A percentile compares a stretch with the other conserved stretches of the same genome.
Evolutionary conservation across 805 yeast species (phyloP).

Genomic region (Wickerhamomyces sydowiorum): DNA sequence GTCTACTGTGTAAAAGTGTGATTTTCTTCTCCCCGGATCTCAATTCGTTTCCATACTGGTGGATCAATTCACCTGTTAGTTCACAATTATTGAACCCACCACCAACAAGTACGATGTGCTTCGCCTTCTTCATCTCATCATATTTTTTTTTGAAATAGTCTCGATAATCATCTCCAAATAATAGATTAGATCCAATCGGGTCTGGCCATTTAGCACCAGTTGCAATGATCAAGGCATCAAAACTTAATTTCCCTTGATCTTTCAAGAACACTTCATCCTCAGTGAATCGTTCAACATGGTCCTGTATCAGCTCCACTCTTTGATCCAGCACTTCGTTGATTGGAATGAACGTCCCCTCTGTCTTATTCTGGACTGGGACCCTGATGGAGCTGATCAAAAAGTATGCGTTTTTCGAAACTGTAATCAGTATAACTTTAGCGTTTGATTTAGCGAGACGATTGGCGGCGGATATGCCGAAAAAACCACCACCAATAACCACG

Average conservation of each 20-base stretch:
- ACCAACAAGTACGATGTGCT: constrained; percentile 23
- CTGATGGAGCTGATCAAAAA: constrained; percentile 13
- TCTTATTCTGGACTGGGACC: constrained; percentile 13
- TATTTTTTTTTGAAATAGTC: constrained; percentile 10
- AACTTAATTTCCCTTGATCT: constrained; percentile 7
- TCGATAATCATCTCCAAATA: constrained; percentile 11
- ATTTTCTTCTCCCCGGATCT: constrained; percentile 15
- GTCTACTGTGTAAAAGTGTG: constrained; percentile 19
- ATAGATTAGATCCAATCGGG: constrained; percentile 17
- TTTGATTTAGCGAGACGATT: constrained; percentile 10
- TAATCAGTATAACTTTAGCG: constrained; percentile 11
- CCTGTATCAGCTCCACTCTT: constrained; percentile 17
- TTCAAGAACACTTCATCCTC: constrained; percentile 10
- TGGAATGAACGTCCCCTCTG: constrained; percentile 11
- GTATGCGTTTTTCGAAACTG: constrained; percentile 11
- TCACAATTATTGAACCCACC: constrained; percentile 26
- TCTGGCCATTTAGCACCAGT: constrained; percentile 26
- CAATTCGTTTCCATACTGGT: constrained; percentile 11
- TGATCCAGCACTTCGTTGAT: constrained; percentile 15
- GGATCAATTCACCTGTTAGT: constrained; percentile 23
- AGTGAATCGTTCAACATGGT: constrained; percentile 16
- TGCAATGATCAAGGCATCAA: constrained; percentile 24
- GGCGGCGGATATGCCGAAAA: constrained; percentile 17
- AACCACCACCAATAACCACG: constrained; percentile 20
- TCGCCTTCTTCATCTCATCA: constrained; percentile 15